A percentile compares a stretch with the other conserved stretches of the same genome.
These are phyloP conservation scores for Ustilago curta DNA, from an alignment of 1,284 basidiomycete genomes.

Conservation along the genomic window DNA sequence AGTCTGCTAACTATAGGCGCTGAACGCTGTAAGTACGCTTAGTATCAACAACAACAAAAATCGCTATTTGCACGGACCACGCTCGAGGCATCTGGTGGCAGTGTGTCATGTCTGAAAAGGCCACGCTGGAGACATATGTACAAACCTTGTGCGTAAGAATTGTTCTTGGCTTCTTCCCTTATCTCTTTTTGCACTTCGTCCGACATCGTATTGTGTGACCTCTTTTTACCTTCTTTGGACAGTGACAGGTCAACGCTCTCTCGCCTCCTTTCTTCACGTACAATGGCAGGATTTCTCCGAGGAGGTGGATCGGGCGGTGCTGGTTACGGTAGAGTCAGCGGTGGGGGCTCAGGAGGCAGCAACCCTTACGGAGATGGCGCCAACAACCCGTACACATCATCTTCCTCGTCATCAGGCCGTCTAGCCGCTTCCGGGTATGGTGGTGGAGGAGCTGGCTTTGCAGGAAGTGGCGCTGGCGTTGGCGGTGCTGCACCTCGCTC, in stretches of 20 bases:
- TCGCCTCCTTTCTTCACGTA: background rate
- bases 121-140: background rate
- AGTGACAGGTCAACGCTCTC: background rate
- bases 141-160: background rate
- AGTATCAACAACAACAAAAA: too few relatives aligned
- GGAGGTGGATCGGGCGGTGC: constrained; percentile 43
- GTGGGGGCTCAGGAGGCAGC: constrained; percentile 22
- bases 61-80: background rate
- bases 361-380: constrained; percentile 41
- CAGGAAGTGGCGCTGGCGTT: constrained; percentile 17
- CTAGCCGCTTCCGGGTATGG: constrained; percentile 30
- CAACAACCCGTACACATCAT: constrained; percentile 34
- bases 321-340: constrained; percentile 41
- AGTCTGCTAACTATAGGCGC: constrained; percentile 15
- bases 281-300: constrained; percentile 56
- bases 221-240: background rate
- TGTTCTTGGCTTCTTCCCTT: background rate
- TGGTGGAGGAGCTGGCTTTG: constrained; percentile 28
- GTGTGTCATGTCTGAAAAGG: background rate
- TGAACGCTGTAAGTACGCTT: too few relatives aligned
- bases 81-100: background rate
- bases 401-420: constrained; percentile 22
- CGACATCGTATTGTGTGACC: too few relatives aligned
- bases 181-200: background rate
- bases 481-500: constrained; percentile 24